Percentiles rank a stretch among this genome's conserved stretches.
phyloP scores from a whole-genome alignment of 2,329 filamentous ascomycete genomes.

The Clonostachys byssicola region DNA sequence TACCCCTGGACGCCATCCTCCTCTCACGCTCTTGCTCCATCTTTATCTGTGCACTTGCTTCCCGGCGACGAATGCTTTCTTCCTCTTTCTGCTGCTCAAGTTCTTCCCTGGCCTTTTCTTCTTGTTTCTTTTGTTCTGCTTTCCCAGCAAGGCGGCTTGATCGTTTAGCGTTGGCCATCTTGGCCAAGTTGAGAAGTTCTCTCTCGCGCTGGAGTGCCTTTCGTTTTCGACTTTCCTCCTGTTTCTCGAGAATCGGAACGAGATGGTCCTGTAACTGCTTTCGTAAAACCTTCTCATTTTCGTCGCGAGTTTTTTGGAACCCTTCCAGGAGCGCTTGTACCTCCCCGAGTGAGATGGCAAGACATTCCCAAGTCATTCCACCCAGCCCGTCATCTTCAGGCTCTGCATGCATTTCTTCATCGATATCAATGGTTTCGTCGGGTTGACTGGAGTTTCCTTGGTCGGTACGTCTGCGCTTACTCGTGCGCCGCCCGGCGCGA shows the following conservation, averaged over 20 bases:
- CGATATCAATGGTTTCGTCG: constrained; percentile 8
- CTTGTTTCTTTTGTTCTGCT: constrained; percentile 70
- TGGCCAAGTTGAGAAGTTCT: constrained; percentile 76
- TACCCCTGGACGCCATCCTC: constrained; percentile 78
- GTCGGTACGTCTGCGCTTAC: constrained; percentile 54
- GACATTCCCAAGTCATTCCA: constrained; percentile 83
- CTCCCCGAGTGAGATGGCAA: constrained; percentile 78
- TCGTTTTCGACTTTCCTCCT: constrained; percentile 69
- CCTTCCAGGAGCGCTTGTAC: constrained; percentile 67
- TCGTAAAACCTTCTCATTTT: constrained; percentile 77
- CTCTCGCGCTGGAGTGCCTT: constrained; percentile 66
- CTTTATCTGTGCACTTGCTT: constrained; percentile 55
- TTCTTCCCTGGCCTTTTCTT: constrained; percentile 68
- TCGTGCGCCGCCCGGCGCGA: constrained; percentile 51
- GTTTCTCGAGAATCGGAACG: constrained; percentile 78
- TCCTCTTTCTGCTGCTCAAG: constrained; percentile 47
- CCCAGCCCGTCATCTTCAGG: constrained; percentile 61
- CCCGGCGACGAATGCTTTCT: constrained; percentile 54
- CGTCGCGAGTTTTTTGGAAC: constrained; percentile 73
- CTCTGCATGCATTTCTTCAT: constrained; percentile 16
- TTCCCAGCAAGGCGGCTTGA: constrained; percentile 86
- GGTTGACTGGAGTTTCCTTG: not conserved
- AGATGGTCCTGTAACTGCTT: constrained; percentile 72
- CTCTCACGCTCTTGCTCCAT: constrained; percentile 72
- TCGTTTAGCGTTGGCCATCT: constrained; percentile 88